A percentile compares a stretch with the other conserved stretches of the same genome.
phyloP scores from a whole-genome alignment of 1,139 yeast genomes.

The Taphrina sp. region DNA sequence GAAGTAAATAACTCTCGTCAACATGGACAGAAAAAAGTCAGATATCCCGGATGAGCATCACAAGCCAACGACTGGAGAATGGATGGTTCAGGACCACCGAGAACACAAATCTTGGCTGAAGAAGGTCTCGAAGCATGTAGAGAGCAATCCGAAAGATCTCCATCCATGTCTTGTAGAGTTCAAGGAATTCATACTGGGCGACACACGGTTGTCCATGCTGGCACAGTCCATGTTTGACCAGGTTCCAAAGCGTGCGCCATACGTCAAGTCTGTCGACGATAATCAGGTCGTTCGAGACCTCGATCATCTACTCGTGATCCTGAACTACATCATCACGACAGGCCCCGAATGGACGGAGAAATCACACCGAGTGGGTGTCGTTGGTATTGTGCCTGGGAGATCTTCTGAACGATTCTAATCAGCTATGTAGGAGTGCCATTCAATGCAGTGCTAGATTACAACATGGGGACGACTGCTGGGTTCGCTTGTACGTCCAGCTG shows the following conservation, averaged over 20 bases:
- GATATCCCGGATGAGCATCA: slow-evolving; percentile 22
- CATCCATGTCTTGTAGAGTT: slow-evolving; percentile 17
- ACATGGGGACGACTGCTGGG: slow-evolving; percentile 22
- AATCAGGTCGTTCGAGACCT: slow-evolving; percentile 17
- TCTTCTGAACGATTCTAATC: too few species aligned
- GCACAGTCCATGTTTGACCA: slow-evolving; percentile 22
- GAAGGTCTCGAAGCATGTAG: slow-evolving; percentile 5
- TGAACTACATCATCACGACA: slow-evolving; percentile 10
- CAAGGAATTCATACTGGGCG: slow-evolving; percentile 2
- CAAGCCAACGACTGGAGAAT: slow-evolving; percentile 14
- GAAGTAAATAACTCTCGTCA: neutral
- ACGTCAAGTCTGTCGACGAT: slow-evolving; percentile 18
- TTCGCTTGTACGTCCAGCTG: too few species aligned
- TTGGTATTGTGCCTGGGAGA: too few species aligned
- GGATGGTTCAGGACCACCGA: slow-evolving; percentile 15
- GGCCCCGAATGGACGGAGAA: slow-evolving; percentile 22
- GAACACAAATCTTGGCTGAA: slow-evolving; percentile 10
- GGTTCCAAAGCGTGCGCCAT: slow-evolving; percentile 16
- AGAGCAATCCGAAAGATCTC: slow-evolving; percentile 5
- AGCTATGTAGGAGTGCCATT: slow-evolving; percentile 22
- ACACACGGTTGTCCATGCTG: slow-evolving; percentile 12
- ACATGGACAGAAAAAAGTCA: slow-evolving; percentile 1
- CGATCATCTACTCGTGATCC: slow-evolving; percentile 6
- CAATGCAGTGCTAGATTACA: slow-evolving; percentile 24
- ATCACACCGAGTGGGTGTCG: slow-evolving; percentile 17